Evolutionary conservation across 805 yeast genomes (phyloP).

Genomic region (Pichia cabralensis): DNA sequence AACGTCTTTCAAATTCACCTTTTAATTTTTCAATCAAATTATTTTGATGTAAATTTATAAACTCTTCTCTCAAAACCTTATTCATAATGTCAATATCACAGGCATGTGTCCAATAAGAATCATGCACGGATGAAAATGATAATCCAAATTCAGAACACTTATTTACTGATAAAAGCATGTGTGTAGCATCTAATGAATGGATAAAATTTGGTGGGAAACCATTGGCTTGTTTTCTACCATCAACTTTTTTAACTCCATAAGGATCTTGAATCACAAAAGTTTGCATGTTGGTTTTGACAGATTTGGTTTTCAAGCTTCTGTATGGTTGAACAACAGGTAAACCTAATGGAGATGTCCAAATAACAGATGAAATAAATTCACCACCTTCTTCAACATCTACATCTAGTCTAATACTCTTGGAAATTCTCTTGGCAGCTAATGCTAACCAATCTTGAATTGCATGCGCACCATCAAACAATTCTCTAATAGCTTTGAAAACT

Average conservation of each 20-base stretch:
- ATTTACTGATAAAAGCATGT: conserved; percentile 84
- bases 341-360: conserved; percentile 97
- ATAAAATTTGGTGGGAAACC: conserved; percentile 95
- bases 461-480: conserved; percentile 87
- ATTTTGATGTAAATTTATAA: conserved; percentile 65
- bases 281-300: conserved; percentile 75
- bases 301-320: conserved; percentile 53
- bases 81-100: conserved; percentile 69
- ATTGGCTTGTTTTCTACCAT: conserved; percentile 78
- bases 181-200: conserved; percentile 94
- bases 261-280: conserved; percentile 85
- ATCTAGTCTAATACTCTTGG: conserved; percentile 67
- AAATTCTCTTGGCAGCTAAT: conserved; percentile 69
- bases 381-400: conserved; percentile 44
- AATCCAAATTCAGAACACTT: conserved; percentile 58
- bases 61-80: conserved; percentile 59
- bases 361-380: conserved; percentile 73
- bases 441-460: conserved; percentile 94
- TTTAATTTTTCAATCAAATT: conserved; percentile 63
- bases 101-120: conserved; percentile 98
- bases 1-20: conserved; percentile 74
- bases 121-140: conserved; percentile 91
- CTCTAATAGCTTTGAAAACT: conserved; percentile 77
- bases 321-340: conserved; percentile 97
- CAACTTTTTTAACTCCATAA: conserved; percentile 71